These are phyloP conservation scores for Volvariella volvacea DNA, from an alignment of 1,284 basidiomycete genomes.

Conservation along the genomic window DNA sequence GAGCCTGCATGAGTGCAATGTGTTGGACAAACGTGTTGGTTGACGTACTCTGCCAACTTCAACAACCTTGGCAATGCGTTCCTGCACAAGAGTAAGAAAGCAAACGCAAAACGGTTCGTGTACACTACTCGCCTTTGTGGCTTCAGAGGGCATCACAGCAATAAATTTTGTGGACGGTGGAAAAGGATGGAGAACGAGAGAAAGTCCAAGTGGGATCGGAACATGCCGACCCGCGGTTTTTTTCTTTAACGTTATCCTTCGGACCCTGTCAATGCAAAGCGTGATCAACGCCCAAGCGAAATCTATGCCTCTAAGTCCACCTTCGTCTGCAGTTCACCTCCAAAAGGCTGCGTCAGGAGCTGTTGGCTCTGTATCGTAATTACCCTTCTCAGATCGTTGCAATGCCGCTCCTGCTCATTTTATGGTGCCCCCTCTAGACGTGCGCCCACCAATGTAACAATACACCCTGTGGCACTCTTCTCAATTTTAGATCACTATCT, in stretches of 20 bases:
- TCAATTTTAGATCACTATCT: constrained; percentile 97
- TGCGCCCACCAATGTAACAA: constrained; percentile 67
- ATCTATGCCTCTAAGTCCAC: constrained; percentile 61
- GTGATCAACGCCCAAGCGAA: constrained; percentile 7
- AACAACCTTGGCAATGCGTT: constrained; percentile 72
- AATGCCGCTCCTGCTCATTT: neutral
- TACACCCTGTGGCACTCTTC: constrained; percentile 92
- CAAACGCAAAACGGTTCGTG: neutral
- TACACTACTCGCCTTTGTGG: constrained; percentile 60
- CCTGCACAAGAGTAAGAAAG: constrained; percentile 33
- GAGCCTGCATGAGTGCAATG: neutral
- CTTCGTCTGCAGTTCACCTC: constrained; percentile 64
- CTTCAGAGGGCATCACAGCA: constrained; percentile 72
- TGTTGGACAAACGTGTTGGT: neutral
- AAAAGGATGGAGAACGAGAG: constrained; percentile 9
- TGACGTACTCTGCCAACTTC: constrained; percentile 71
- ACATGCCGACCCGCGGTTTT: constrained; percentile 27
- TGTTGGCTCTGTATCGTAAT: constrained; percentile 32
- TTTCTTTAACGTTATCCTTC: constrained; percentile 7
- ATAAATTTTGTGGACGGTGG: constrained; percentile 14
- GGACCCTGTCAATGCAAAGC: neutral
- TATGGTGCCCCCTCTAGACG: constrained; percentile 33
- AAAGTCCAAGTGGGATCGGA: constrained; percentile 19
- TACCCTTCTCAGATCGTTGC: constrained; percentile 6
- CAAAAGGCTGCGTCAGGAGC: constrained; percentile 32